Evolutionary conservation across 345 rosid species (phyloP), one percentile per base, ranked within the genome.

Genomic region (Brassica juncea): DNA sequence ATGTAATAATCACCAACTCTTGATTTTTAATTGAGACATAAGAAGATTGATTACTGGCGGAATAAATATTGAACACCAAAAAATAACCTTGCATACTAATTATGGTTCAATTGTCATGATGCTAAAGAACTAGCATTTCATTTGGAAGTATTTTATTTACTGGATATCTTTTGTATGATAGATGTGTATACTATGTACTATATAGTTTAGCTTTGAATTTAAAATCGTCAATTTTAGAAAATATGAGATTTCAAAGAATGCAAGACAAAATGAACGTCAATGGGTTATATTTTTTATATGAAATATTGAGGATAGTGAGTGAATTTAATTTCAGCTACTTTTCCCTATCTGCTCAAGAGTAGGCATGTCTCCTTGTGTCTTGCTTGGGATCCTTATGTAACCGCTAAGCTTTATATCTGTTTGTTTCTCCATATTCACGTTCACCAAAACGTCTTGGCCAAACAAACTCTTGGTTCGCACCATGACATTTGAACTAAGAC

Each of bases 371-470:
- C 84, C 84, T 82, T 90, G 97, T 28, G 97, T 92, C 82, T 92
- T 92, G 83, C 97, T 92, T 77, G 94, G 42, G 42, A 35, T 35
- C 42, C 42, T 32, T 32, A 5, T 32, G 37, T 28, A 28, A 28
- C 31, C 31, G 31, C 31, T 28, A 28, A 28, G 83, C 97, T 92
- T 77, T 93, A 75, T 73, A 92, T 92, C 76, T 0, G 54, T 64
- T 73, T 84, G 93, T 71, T 90, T 92, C 84, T 92, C 97, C 12
- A 92, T 84, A 76, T 92, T 90, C 59, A 90, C 84, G 70, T 92
- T 92, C 25, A 92, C 97, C 74, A 42, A 42, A 42, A 42, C 49
- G 49, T 42, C 12, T 42, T 42, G 49, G 49, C 14, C 49, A 42
- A 10, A 42, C 14, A 8, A 42, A 42, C 49, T 42, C 49, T 42